A percentile compares a stretch with the other conserved stretches of the same genome.
These are phyloP conservation scores for Zygnema circumcarinatum DNA, from an alignment of 139 green algal genomes.

Conservation along the genomic window DNA sequence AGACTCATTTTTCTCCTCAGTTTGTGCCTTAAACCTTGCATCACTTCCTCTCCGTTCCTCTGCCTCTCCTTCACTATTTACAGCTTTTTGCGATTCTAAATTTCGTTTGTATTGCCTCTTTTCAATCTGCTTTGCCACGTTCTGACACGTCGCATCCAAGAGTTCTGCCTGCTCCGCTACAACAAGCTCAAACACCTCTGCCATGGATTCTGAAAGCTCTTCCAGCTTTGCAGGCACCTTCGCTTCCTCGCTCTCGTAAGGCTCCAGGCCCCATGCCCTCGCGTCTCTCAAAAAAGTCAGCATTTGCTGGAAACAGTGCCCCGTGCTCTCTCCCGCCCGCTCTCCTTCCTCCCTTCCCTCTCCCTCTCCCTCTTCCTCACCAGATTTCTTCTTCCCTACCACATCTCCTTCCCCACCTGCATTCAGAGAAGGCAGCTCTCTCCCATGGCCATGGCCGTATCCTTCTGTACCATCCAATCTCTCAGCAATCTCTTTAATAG, in stretches of 20 bases:
- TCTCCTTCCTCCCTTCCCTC: neutral
- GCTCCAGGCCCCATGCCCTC: conserved; percentile 14
- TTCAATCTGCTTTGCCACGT: conserved; percentile 3
- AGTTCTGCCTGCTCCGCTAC: conserved; percentile 8
- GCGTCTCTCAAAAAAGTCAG: neutral
- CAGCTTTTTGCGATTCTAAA: neutral
- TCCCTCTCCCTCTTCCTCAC: neutral
- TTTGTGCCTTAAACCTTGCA: neutral
- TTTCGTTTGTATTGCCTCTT: neutral
- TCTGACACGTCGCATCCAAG: conserved; percentile 29
- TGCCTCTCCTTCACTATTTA: neutral
- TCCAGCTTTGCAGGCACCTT: neutral
- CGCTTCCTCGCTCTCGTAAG: neutral
- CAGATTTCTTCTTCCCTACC: neutral
- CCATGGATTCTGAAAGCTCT: neutral
- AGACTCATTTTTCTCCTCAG: conserved; percentile 3
- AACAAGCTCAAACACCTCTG: neutral
- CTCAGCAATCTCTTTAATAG: conserved; percentile 1
- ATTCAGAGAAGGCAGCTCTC: too few relatives aligned
- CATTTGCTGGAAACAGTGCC: neutral
- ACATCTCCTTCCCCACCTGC: neutral
- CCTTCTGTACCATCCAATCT: conserved; percentile 12
- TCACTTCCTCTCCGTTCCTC: neutral
- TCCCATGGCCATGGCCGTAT: conserved; percentile 14
- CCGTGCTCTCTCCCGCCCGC: neutral